Evolutionary conservation across 2,329 filamentous ascomycete species (phyloP).

Genomic region (Monilinia vaccinii-corymbosi): DNA sequence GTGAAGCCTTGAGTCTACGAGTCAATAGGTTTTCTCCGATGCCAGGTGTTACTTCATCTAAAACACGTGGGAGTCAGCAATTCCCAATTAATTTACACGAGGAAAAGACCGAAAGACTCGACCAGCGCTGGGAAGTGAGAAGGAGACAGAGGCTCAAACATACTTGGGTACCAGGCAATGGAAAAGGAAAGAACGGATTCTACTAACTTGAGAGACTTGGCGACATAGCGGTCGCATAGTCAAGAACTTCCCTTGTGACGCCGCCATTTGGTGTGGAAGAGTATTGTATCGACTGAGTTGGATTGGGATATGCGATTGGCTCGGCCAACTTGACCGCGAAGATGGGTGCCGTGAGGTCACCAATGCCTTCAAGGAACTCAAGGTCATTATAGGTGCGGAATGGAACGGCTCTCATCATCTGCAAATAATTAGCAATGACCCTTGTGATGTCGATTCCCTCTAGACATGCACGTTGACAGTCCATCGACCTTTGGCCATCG

Average conservation of each 20-base stretch:
- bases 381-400: conserved; percentile 4
- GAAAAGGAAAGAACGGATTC: background rate
- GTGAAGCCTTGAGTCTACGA: conserved; percentile 6
- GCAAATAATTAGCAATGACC: background rate
- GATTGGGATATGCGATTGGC: background rate
- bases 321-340: background rate
- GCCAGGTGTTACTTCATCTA: background rate
- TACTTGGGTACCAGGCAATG: background rate
- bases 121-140: background rate
- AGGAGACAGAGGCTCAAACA: background rate
- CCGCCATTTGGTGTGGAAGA: background rate
- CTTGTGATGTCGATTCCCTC: background rate
- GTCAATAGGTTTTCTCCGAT: background rate
- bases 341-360: background rate
- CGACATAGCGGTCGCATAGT: background rate
- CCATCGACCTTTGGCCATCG: background rate
- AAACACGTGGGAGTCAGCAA: background rate
- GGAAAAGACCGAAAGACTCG: background rate
- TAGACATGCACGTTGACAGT: background rate
- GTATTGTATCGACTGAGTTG: background rate
- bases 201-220: background rate
- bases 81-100: background rate
- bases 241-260: background rate
- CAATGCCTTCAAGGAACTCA: background rate
- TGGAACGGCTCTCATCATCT: conserved; percentile 5